Evolutionary conservation across 2,329 filamentous ascomycete genomes (phyloP), one percentile per base, ranked within the genome.

Genomic region (Sclerotinia nivalis): DNA sequence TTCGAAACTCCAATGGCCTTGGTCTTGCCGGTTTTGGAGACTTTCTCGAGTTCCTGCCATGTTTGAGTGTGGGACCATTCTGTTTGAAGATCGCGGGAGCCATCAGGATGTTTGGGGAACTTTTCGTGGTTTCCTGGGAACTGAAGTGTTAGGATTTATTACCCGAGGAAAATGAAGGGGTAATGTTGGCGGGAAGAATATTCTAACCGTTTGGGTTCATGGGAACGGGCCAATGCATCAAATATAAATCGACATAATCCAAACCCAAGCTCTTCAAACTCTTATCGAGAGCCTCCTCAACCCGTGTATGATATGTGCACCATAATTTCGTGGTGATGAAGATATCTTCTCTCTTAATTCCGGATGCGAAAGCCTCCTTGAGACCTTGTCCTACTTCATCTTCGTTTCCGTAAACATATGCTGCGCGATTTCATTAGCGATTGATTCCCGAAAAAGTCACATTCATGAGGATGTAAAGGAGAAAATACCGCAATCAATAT

Each of bases 151-250:
- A 73, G 71, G 25, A 45, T 31, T 47, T 34, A 40, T 31, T 28
- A 6, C 15, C 34, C 40, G 25, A 18, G n/a, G 28, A 45, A 72
- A 50, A 49, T 49, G 65, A 73, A 54, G 71, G 56, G 37, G 55
- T 47, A 50, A 66, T 18, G 7, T 22, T 20, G 8, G 13, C 67
- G 25, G 66, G n/a, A 28, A 2, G 8, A 18, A 22, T 55, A 8
- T 28, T 2, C 45, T 22, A 49, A 86, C 90, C 91, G 47, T 91
- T 86, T 10, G 91, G 90, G 82, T 94, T 95, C 88, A 94, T 89
- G 64, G 91, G 88, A 59, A 93, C 83, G 8, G 92, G 91, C 92
- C 92, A 96, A 82, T 97, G 93, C 83, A 96, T 87, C 50, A 96
- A 84, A 78, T 88, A 93, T 70, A 96, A 83, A 79, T 96, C 93